Base-by-base conservation (phyloP, 768 basidiomycete species). In the Boletus edulis region DNA sequence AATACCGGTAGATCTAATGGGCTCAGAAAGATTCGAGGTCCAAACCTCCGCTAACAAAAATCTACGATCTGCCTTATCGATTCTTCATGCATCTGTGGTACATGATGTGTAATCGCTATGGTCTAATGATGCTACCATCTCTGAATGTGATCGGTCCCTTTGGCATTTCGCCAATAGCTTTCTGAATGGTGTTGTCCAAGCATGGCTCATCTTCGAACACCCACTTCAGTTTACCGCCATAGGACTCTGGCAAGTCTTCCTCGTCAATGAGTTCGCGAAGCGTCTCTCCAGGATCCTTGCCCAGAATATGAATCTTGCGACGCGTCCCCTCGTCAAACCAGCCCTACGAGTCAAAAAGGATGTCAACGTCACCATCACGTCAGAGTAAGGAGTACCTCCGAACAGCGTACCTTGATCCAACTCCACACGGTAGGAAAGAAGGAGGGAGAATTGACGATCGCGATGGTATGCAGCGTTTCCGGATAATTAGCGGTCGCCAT, bases 371-470 rank as follows among this genome's bases (percentile, higher is more conserved):
- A 12, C 12, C 13, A 6, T 6, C 34, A 35, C 14, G 34, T 35
- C 34, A 11, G 11, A 34, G 34, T 35, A 13, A 29, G 29, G 2
- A n/a, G 20, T 34, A 9, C 31, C 38, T 40, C 7, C 9, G 13
- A 15, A 12, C 8, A 29, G 55, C 72, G 39, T 54, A 84, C 86
- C 76, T 89, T 90, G 66, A 93, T 78, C 91, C 91, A 93, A 32
- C 78, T 79, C 91, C 91, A 94, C 11, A 93, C 75, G 2, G 85
- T 89, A 3, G 86, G 81, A 69, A 94, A 94, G 76, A 91, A 94
- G 0, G 82, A 75, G 0, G 92, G 91, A 0, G 89, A 84, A 59
- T 93, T 92, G 51, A 94, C 84, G 51, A 94, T 71, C 12, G 78
- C 84, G 61, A 86, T 81, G 35, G 79, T 77, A 61, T 79, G 74